Percentiles rank a stretch among this genome's conserved stretches.
These are phyloP conservation scores for Gliomastix tumulicola DNA, from an alignment of 2,329 filamentous ascomycete genomes.

Conservation along the genomic window DNA sequence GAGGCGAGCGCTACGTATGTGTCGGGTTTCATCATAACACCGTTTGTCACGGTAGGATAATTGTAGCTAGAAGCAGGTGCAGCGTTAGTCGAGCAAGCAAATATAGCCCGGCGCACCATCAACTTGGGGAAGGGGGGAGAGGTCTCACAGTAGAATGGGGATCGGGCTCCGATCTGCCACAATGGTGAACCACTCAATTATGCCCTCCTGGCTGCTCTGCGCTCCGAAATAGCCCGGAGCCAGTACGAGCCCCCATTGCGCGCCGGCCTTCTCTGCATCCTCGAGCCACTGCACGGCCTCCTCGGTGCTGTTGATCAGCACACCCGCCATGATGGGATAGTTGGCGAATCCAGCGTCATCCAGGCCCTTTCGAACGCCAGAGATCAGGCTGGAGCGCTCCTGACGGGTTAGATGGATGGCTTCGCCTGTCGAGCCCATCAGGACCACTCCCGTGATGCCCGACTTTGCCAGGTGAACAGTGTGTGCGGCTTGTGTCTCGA, in stretches of 20 bases:
- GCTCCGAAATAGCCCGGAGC: conserved; percentile 60
- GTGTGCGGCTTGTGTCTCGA: conserved; percentile 50
- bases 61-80: conserved; percentile 38
- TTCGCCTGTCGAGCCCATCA: conserved; percentile 58
- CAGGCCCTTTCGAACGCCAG: conserved; percentile 44
- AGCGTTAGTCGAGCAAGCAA: neutral
- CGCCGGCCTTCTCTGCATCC: conserved; percentile 5
- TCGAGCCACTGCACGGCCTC: conserved; percentile 6
- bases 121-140: too few species aligned
- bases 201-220: conserved; percentile 48
- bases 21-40: conserved; percentile 48
- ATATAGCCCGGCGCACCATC: too few species aligned
- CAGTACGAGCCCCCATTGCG: conserved; percentile 38
- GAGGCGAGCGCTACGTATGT: conserved; percentile 48
- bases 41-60: conserved; percentile 60
- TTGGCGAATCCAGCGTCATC: conserved; percentile 48
- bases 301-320: conserved; percentile 43
- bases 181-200: conserved; percentile 52
- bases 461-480: conserved; percentile 51
- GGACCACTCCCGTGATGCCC: conserved; percentile 53
- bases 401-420: conserved; percentile 51
- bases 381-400: conserved; percentile 49
- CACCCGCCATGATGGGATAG: conserved; percentile 47
- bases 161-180: conserved; percentile 53
- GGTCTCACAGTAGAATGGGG: conserved; percentile 50